phyloP scores from a whole-genome alignment of 129 eudicot species.

The Centella asiatica region DNA sequence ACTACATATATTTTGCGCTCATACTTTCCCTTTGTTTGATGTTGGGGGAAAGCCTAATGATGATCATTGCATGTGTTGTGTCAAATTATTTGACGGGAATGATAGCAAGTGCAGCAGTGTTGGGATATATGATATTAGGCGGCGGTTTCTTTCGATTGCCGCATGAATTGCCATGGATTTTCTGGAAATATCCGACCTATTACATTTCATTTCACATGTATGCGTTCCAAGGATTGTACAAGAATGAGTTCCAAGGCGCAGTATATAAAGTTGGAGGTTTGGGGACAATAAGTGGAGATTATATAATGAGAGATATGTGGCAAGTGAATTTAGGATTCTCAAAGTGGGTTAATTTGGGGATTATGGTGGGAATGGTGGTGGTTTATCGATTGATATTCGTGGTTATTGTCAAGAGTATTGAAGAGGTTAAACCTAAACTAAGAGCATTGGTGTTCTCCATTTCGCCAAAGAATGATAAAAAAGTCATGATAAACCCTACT shows the following conservation, averaged over 20 bases:
- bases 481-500: neutral
- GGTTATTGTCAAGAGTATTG: neutral
- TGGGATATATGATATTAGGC: constrained; percentile 12
- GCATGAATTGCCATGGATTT: neutral
- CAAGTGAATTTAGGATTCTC: constrained; percentile 1
- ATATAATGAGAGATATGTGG: neutral
- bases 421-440: neutral
- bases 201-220: constrained; percentile 14
- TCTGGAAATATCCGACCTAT: constrained; percentile 8
- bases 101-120: constrained; percentile 10
- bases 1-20: constrained; percentile 5
- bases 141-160: constrained; percentile 13
- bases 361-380: constrained; percentile 1
- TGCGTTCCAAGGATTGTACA: constrained; percentile 12
- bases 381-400: neutral
- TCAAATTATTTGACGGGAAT: constrained; percentile 18
- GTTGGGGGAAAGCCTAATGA: constrained; percentile 19
- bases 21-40: constrained; percentile 4
- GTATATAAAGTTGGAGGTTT: neutral
- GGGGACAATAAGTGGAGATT: neutral
- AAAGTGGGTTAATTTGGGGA: neutral
- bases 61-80: constrained; percentile 17
- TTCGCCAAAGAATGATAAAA: neutral
- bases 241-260: constrained; percentile 2
- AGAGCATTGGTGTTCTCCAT: neutral